Conservation (phyloP, 305 asterid genomes). For the Ruellia speciosa region DNA sequence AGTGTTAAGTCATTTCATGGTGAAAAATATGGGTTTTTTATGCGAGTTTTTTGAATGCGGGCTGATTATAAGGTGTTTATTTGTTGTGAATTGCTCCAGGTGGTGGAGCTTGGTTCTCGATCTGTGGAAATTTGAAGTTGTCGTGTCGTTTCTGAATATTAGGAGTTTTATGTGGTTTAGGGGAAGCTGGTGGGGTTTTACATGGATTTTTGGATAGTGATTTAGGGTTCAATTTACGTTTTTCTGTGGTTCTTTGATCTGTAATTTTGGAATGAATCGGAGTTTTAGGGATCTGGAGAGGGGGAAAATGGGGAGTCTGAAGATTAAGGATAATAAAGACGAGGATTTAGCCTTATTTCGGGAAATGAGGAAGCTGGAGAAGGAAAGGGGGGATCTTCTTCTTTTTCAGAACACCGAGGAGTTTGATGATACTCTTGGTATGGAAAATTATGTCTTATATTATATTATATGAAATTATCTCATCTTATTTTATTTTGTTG, state of each 20-base stretch:
- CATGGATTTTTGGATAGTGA: constrained; percentile 12
- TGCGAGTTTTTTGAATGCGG: constrained; percentile 22
- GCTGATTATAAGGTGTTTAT: constrained; percentile 34
- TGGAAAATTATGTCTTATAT: not conserved
- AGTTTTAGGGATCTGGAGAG: constrained; percentile 83
- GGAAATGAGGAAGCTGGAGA: constrained; percentile 87
- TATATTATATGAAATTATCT: too few species aligned
- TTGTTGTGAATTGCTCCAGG: constrained; percentile 24
- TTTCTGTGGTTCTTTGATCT: constrained; percentile 7
- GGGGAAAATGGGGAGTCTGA: constrained; percentile 54
- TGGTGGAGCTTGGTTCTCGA: constrained; percentile 33
- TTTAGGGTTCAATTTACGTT: constrained; percentile 21
- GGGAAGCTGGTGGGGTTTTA: constrained; percentile 27
- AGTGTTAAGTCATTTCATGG: constrained; percentile 8
- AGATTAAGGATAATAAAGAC: constrained; percentile 68
- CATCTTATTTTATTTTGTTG: not conserved
- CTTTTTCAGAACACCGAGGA: constrained; percentile 71
- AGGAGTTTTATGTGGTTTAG: constrained; percentile 13
- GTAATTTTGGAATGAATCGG: constrained; percentile 57
- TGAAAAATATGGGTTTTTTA: constrained; percentile 4
- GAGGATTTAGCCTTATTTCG: constrained; percentile 84
- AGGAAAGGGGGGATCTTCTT: constrained; percentile 68
- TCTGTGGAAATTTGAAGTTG: constrained; percentile 30
- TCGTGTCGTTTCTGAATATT: constrained; percentile 21
- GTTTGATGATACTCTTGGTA: constrained; percentile 79